Percentiles rank a stretch among this genome's conserved stretches.
Conservation (phyloP, 495 filamentous ascomycete genomes). For the Podospora bellae-mahoneyi region DNA sequence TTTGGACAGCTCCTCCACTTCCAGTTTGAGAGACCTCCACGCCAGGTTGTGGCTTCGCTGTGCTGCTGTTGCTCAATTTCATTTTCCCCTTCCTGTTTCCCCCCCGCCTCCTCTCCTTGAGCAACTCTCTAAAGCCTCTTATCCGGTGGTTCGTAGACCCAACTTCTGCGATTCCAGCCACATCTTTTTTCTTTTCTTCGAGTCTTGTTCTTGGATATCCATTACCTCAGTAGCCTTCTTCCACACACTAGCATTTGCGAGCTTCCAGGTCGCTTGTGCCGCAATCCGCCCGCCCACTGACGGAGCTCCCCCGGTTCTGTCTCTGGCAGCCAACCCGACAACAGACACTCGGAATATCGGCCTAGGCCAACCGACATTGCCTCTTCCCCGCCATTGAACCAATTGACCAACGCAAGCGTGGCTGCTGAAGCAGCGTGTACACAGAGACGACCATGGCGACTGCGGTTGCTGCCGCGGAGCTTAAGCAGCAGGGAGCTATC, state of each 20-base stretch:
- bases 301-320: slow-evolving; percentile 6
- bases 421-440: slow-evolving; percentile 21
- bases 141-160: slow-evolving; percentile 5
- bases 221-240: slow-evolving; percentile 4
- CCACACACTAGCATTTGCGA: background rate
- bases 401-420: slow-evolving; percentile 22
- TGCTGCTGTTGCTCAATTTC: slow-evolving; percentile 11
- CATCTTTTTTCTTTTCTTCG: slow-evolving; percentile 9
- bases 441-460: slow-evolving; percentile 38
- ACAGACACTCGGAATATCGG: background rate
- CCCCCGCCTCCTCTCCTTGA: slow-evolving; percentile 2
- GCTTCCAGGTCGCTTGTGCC: slow-evolving; percentile 18
- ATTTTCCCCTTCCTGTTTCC: slow-evolving; percentile 5
- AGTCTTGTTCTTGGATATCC: slow-evolving; percentile 10
- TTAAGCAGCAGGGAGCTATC: slow-evolving; percentile 73
- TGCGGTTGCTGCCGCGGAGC: slow-evolving; percentile 49
- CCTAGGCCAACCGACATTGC: background rate
- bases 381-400: slow-evolving; percentile 11
- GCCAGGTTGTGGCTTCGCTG: slow-evolving; percentile 3
- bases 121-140: background rate
- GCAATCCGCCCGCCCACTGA: slow-evolving; percentile 14
- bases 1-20: slow-evolving; percentile 12
- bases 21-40: slow-evolving; percentile 7
- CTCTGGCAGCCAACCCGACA: background rate
- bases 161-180: slow-evolving; percentile 23